Percentiles rank a stretch among this genome's conserved stretches.
Evolutionary conservation across 305 asterid species (phyloP).

Genomic region (Lippia alba): DNA sequence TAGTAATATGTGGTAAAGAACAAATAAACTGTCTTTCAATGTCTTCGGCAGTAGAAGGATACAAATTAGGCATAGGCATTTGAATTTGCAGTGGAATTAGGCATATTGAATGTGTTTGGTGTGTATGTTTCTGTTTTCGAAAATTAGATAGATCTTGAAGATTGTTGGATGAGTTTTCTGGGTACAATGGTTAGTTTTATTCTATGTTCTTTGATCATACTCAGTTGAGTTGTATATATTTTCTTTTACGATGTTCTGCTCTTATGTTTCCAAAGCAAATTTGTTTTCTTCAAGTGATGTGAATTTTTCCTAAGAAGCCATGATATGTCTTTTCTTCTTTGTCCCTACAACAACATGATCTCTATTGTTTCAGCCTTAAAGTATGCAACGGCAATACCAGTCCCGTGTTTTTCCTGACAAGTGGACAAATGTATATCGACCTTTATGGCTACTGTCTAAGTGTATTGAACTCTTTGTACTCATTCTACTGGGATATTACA

Average conservation of each 20-base stretch:
- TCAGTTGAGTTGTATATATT: constrained; percentile 4
- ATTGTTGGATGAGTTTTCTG: no score
- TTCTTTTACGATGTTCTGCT: constrained; percentile 9
- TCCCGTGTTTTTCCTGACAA: constrained; percentile 76
- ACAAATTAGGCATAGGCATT: constrained; percentile 77
- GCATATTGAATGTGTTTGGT: background rate
- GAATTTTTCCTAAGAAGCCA: constrained; percentile 7
- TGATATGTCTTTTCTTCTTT: background rate
- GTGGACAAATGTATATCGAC: constrained; percentile 80
- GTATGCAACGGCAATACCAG: constrained; percentile 96
- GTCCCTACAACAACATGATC: constrained; percentile 35
- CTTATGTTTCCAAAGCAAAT: constrained; percentile 10
- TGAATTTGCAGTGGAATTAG: background rate
- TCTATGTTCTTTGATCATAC: background rate
- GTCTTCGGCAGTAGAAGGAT: constrained; percentile 95
- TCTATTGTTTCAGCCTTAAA: constrained; percentile 81
- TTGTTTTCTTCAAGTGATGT: constrained; percentile 19
- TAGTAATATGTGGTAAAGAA: no score
- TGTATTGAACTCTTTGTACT: constrained; percentile 84
- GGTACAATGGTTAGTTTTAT: background rate
- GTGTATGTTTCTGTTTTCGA: background rate
- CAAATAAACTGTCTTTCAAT: constrained; percentile 53
- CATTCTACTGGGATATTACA: constrained; percentile 87
- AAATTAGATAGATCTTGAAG: background rate
- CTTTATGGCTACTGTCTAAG: constrained; percentile 90